Conservation (phyloP, 2,329 filamentous ascomycete genomes). For the Aureobasidium sp. region DNA sequence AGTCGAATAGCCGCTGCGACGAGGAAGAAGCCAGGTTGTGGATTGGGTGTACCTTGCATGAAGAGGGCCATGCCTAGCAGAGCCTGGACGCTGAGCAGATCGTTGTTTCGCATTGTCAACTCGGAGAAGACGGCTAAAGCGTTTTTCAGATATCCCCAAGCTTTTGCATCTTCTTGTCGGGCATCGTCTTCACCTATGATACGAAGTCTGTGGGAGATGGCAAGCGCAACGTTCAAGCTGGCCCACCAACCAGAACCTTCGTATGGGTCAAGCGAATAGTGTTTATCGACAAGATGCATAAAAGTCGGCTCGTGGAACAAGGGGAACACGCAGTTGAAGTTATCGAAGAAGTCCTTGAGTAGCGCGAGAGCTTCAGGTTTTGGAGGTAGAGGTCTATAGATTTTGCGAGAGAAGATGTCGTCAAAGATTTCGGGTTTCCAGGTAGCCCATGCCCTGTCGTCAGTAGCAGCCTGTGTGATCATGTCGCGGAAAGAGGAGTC, state of each 20-base stretch:
- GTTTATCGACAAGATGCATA: conserved; percentile 91
- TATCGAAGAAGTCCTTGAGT: conserved; percentile 90
- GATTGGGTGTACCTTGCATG: conserved; percentile 92
- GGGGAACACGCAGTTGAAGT: conserved; percentile 99
- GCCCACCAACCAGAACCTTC: conserved; percentile 98
- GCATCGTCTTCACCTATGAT: conserved; percentile 93
- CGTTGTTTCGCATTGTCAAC: conserved; percentile 90
- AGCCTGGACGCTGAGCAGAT: conserved; percentile 89
- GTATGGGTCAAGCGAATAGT: conserved; percentile 88
- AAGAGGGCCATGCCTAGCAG: conserved; percentile 90
- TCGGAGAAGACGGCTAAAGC: conserved; percentile 90
- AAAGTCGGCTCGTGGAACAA: conserved; percentile 97
- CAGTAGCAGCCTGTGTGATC: conserved; percentile 77
- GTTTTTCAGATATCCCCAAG: conserved; percentile 95
- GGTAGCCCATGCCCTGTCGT: conserved; percentile 91
- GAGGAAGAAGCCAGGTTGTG: conserved; percentile 85
- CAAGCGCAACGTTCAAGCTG: conserved; percentile 84
- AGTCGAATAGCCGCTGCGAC: conserved; percentile 84
- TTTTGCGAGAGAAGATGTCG: conserved; percentile 76
- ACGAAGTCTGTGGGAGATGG: conserved; percentile 84
- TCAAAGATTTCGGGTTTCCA: conserved; percentile 98
- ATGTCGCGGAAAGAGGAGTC: conserved; percentile 90
- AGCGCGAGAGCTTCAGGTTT: conserved; percentile 83
- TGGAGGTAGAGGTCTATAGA: conserved; percentile 75
- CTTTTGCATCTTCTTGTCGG: conserved; percentile 85